Evolutionary conservation across 2,329 filamentous ascomycete genomes (phyloP), one percentile per base, ranked within the genome.

Genomic region (Alternaria panax): DNA sequence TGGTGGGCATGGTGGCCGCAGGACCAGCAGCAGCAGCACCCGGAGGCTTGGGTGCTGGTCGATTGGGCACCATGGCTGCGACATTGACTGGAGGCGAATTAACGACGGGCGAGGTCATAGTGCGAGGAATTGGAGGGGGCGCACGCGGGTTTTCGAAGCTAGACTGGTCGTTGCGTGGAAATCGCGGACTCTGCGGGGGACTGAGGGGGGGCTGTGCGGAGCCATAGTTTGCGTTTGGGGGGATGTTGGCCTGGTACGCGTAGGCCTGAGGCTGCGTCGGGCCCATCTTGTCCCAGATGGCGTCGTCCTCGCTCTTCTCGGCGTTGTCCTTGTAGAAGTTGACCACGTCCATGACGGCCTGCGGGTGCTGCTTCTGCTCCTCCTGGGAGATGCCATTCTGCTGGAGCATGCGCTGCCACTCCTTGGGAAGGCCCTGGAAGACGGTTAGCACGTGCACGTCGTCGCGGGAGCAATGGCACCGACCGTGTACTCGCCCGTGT

Each of bases 121-220:
- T 75, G 53, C 76, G 75, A 24, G 94, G 93, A 61, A 97, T 91
- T 11, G 94, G 95, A 64, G 95, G 95, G 38, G 95, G 92, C 18
- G 94, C 92, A 74, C 95, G 88, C 48, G 95, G 95, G 75, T 99
- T 98, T 81, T 98, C 95, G 80, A 98, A 99, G 82, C 92, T 98
- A 75, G 92, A 91, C 85, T 93, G 90, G 81, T 92, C 88, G 80
- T 94, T 93, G 77, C 92, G 88, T 54, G 93, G 93, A 82, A 96
- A 96, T 76, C 92, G 88, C 61, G 92, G 92, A 80, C 92, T 95
- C 65, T 88, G 87, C 54, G 92, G 91, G 66, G 93, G 92, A 73
- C 92, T 94, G 70, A 90, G 83, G 65, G 45, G 45, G 16, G 78
- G 77, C 72, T 84, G 81, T 71, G 73, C 81, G 75, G 71, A 80